These are phyloP conservation scores for Monilinia laxa DNA, from an alignment of 2,329 filamentous ascomycete species.

Conservation along the genomic window DNA sequence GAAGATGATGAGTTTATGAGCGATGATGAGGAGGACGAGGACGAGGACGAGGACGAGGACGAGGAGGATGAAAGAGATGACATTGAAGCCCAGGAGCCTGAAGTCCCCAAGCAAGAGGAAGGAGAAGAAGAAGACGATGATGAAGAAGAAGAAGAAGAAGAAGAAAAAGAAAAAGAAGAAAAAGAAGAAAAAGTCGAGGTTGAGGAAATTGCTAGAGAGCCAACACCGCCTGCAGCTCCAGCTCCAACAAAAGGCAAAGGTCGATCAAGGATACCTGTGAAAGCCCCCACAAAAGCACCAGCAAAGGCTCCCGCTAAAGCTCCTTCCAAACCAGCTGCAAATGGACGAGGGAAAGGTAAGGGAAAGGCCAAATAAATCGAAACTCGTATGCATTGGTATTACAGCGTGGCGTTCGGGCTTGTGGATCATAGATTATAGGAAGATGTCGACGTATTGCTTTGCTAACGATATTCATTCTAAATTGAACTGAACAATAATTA, in stretches of 20 bases:
- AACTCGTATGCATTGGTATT: background rate
- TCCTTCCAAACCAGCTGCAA: constrained; percentile 43
- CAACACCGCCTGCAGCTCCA: constrained; percentile 28
- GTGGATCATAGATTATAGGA: constrained; percentile 2
- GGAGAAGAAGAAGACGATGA: constrained; percentile 1
- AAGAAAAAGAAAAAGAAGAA: constrained; percentile 48
- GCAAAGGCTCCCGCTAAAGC: constrained; percentile 41
- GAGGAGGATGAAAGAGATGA: constrained; percentile 26
- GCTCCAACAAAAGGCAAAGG: constrained; percentile 38
- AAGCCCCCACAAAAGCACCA: constrained; percentile 35
- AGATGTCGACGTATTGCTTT: background rate
- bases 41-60: constrained; percentile 26
- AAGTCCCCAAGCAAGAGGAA: constrained; percentile 46
- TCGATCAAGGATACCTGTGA: constrained; percentile 33
- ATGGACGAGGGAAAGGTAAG: constrained; percentile 29
- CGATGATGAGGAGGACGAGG: constrained; percentile 56
- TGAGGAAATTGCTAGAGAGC: constrained; percentile 33
- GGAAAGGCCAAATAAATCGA: constrained; percentile 24
- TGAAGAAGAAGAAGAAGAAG: constrained; percentile 42
- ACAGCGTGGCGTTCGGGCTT: constrained; percentile 22
- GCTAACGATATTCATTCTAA: background rate
- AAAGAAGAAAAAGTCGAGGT: constrained; percentile 46
- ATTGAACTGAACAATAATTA: constrained; percentile 1
- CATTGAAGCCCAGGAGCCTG: constrained; percentile 29
- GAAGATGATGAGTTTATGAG: constrained; percentile 76